These are phyloP conservation scores for Mortierella polycephala DNA, from an alignment of 371 early-diverging fungal genomes.

Conservation along the genomic window DNA sequence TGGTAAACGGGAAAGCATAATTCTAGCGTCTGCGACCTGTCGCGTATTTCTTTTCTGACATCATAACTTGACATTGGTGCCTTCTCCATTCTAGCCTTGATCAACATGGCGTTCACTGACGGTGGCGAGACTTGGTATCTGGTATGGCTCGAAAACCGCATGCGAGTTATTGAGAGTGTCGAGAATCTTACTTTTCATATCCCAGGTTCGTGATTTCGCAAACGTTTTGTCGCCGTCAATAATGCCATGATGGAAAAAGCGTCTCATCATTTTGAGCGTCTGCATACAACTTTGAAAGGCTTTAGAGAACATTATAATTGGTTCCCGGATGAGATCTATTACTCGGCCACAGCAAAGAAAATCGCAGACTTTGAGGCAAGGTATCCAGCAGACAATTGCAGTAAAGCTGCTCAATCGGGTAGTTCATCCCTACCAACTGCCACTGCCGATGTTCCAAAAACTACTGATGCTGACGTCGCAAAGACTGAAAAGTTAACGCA, in stretches of 20 bases:
- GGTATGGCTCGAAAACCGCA: constrained; percentile 9
- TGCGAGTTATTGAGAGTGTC: constrained; percentile 12
- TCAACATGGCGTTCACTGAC: constrained; percentile 26
- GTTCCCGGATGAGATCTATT: constrained; percentile 26
- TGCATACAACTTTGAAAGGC: no score
- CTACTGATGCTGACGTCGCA: no score
- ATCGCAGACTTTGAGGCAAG: not conserved
- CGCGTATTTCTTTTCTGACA: not conserved
- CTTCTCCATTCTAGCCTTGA: constrained; percentile 2
- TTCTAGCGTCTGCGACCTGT: no score
- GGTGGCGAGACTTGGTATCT: constrained; percentile 17
- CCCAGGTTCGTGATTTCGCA: not conserved
- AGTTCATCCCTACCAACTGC: no score
- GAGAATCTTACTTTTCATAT: constrained; percentile 16
- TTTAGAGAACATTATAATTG: constrained; percentile 14
- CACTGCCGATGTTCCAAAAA: no score
- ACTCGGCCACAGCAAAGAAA: constrained; percentile 8
- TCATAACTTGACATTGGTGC: no score
- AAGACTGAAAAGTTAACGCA: no score
- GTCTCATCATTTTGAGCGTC: no score
- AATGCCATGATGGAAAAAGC: no score
- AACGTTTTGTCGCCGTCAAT: no score
- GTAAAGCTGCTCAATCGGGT: no score
- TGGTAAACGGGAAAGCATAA: constrained; percentile 9
- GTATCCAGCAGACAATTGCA: no score